Base-by-base conservation (phyloP, 352 stramenopile genomes). In the Phytopythium vexans region DNA sequence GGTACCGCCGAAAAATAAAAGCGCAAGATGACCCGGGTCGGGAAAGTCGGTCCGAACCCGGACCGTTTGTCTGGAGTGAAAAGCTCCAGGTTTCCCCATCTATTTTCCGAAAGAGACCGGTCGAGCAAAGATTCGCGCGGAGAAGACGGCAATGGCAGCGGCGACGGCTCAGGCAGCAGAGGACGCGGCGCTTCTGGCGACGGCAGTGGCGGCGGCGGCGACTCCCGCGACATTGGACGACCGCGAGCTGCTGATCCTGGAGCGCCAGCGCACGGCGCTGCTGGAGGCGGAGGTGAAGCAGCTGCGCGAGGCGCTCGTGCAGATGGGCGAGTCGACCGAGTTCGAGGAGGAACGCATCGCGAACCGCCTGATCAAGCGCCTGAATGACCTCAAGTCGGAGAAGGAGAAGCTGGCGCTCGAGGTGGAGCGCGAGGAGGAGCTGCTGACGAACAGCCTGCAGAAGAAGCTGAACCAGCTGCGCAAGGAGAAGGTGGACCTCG, bases 401-500 rank as follows among this genome's bases (percentile, higher is more conserved):
- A 97, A 97, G 56, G 88, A 96, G 59, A 78, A 89, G 56, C 71
- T 97, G 53, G 87, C 83, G 41, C 68, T 95, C 6, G 85, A 94
- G 50, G 86, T 96, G 12, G 88, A 96, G 69, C 77, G 82, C 43
- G 88, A 97, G 54, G 87, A 97, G 67, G 88, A 97, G 65, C 73
- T 95, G 21, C 69, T 97, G 38, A 97, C 88, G 21, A 97, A 96
- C 69, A 92, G 61, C 46, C 68, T 97, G 27, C 81, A 91, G 52
- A 94, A 94, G 70, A 95, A 96, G 57, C 73, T 97, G n/a, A 74
- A 86, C 54, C 71, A 93, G 53, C 66, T 94, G 50, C 84, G 79
- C 48, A 82, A 86, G 50, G 88, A 97, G 61, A 97, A 97, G 56
- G 77, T 97, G 49, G 88, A 97, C 54, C 59, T 96, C 7, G 88